Evolutionary conservation across 805 yeast genomes (phyloP), one percentile per base, ranked within the genome.

Genomic region (Spathaspora boniae): DNA sequence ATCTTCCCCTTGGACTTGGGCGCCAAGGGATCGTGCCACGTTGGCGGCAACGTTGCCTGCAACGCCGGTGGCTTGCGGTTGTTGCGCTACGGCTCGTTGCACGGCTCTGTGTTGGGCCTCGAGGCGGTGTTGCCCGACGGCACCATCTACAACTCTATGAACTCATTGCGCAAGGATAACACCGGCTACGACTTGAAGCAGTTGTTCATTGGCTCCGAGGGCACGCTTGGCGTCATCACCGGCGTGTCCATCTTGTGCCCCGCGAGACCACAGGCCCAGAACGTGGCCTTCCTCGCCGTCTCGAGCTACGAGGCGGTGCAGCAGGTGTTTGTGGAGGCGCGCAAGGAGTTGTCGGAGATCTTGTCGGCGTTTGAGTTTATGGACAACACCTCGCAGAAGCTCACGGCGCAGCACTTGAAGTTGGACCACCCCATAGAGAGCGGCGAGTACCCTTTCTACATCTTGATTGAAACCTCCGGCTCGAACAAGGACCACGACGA

Each of bases 41-140:
- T 91, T 43, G 97, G 97, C 47, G 98, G 97, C 45, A 85, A 81
- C 36, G 91, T 87, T 29, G 95, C 96, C 14, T 87, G 96, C 14
- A 91, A 91, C 56, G 98, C 98, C 4, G 98, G 98, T 53, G 98
- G 98, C 1, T 72, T 89, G 49, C 70, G 98, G 53, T 68, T 89
- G 33, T 63, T 89, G 42, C 74, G 95, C 48, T 89, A 87, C 56
- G 97, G 97, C 3, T 86, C 95, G 5, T 72, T 89, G 45, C 98
- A 91, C 54, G 98, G 98, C 4, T 68, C 87, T 16, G 95, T 89
- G 0, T 65, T 89, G 31, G 98, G 98, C 1, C 67, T 89, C 38
- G 97, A 89, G 62, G 96, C 79, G 9, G 97, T 89, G n/a, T 66
- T 89, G 49, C 84, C 97, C 11, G 84, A 87, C 56, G 98, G 98